Percentiles rank a stretch among this genome's conserved stretches.
phyloP scores from a whole-genome alignment of 768 basidiomycete species.

The Agrocybe pediades region DNA sequence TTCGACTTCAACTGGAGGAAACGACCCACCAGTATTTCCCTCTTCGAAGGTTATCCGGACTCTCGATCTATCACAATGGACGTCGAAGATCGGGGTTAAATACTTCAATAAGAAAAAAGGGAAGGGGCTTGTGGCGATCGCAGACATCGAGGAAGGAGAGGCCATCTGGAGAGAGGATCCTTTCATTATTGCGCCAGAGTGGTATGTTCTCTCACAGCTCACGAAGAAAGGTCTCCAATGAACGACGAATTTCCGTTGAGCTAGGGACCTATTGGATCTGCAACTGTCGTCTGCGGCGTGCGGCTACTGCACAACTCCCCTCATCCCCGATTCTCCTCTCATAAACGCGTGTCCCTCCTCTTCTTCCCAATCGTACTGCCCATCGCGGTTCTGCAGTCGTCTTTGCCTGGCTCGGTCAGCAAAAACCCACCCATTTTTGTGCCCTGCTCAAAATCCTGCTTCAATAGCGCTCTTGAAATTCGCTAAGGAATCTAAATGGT shows the following conservation, averaged over 20 bases:
- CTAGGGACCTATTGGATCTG: conserved; percentile 78
- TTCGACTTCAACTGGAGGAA: conserved; percentile 11
- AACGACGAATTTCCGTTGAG: conserved; percentile 12
- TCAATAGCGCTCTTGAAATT: conserved; percentile 60
- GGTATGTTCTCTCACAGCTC: conserved; percentile 40
- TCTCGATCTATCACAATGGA: conserved; percentile 66
- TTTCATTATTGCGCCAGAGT: conserved; percentile 79
- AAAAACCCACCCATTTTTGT: conserved; percentile 70
- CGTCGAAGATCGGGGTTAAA: conserved; percentile 62
- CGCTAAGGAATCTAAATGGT: conserved; percentile 64
- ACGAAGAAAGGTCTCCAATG: conserved; percentile 1
- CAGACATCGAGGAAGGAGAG: conserved; percentile 70
- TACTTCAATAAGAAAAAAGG: conserved; percentile 74
- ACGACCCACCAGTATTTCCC: conserved; percentile 43
- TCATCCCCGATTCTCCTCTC: conserved; percentile 45
- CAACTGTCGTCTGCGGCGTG: conserved; percentile 65
- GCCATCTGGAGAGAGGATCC: conserved; percentile 86
- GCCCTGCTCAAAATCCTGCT: conserved; percentile 74
- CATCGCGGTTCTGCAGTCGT: conserved; percentile 77
- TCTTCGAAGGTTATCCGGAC: conserved; percentile 63
- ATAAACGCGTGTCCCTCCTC: conserved; percentile 56
- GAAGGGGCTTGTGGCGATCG: conserved; percentile 78
- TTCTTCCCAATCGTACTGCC: conserved; percentile 45
- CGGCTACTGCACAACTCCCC: conserved; percentile 70
- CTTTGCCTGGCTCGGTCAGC: conserved; percentile 71